phyloP scores from a whole-genome alignment of 768 basidiomycete genomes.

The Leccinum subtestaceum region DNA sequence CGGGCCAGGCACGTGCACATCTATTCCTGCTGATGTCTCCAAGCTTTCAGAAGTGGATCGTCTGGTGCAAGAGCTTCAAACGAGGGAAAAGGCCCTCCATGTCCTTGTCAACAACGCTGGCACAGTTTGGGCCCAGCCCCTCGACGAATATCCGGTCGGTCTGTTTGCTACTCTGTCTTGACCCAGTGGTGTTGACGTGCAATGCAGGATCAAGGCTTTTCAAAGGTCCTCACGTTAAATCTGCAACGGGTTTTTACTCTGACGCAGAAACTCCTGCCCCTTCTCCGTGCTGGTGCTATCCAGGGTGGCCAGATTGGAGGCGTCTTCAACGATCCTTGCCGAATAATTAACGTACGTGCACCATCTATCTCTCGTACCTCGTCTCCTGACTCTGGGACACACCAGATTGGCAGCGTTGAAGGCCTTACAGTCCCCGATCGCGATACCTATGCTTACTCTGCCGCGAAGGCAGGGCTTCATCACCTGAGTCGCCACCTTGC shows the following conservation, averaged over 20 bases:
- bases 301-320: constrained; percentile 37
- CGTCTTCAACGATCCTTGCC: constrained; percentile 45
- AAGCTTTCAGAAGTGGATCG: constrained; percentile 51
- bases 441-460: constrained; percentile 65
- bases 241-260: constrained; percentile 62
- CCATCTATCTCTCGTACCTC: background rate
- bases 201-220: constrained; percentile 51
- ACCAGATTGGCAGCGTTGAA: constrained; percentile 62
- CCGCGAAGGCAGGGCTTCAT: constrained; percentile 61
- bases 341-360: constrained; percentile 55
- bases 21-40: constrained; percentile 54
- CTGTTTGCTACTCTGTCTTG: constrained; percentile 1
- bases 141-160: constrained; percentile 46
- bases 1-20: constrained; percentile 54
- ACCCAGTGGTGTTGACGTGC: background rate
- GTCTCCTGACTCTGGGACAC: background rate
- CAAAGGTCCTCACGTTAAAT: constrained; percentile 61
- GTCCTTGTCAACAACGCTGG: constrained; percentile 67
- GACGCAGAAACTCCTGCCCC: constrained; percentile 57
- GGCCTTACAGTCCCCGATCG: constrained; percentile 49
- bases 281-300: constrained; percentile 47
- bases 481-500: constrained; percentile 60
- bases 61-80: constrained; percentile 48
- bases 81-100: constrained; percentile 52
- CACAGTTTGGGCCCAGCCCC: constrained; percentile 48